Base-by-base conservation (phyloP, 768 basidiomycete genomes). In the Naganishia antarctica region DNA sequence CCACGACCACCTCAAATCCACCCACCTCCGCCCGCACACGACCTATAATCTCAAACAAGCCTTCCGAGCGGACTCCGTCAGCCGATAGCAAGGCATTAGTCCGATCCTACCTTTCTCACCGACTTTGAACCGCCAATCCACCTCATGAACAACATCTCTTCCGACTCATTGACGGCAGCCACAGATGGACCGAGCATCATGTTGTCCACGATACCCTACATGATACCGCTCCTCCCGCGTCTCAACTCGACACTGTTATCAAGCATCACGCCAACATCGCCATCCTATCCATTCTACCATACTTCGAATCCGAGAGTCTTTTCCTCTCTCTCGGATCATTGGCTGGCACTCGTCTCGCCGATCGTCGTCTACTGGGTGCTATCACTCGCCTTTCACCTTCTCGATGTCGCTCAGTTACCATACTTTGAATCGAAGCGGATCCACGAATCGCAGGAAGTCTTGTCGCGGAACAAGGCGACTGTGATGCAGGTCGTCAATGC, bases 401-500 rank as follows among this genome's bases (percentile, higher is more conserved):
- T 99, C 70, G 96, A 99, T 79, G 78, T 80, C n/a, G 64, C 68
- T 41, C 61, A 86, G 84, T 80, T 84, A 71, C 72, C 77, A 15
- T 87, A 85, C 83, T 82, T 96, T 34, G 86, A 93, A 68, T 85
- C 83, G 64, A 86, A 90, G 76, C 84, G 91, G 46, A 87, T 98
- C 48, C 94, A 99, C 77, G 89, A 91, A 57, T 88, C 89, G 0
- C 81, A 80, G 15, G 93, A 98, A 73, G 85, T 91, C 65, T 81
- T 81, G 64, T 76, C 83, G 2, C 81, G 85, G 63, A 98, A 98
- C 75, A 82, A 84, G 9, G 92, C 84, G 3, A 85, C 89, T 0
- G 84, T 84, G 9, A 59, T 72, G 2, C 75, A 91, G 66, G 94
- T 99, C 66, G 71, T 94, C 37, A 78, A 80, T 69, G 89, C 90